phyloP scores from a whole-genome alignment of 1,139 yeast genomes.

The Yamadazyma dushanensis region DNA sequence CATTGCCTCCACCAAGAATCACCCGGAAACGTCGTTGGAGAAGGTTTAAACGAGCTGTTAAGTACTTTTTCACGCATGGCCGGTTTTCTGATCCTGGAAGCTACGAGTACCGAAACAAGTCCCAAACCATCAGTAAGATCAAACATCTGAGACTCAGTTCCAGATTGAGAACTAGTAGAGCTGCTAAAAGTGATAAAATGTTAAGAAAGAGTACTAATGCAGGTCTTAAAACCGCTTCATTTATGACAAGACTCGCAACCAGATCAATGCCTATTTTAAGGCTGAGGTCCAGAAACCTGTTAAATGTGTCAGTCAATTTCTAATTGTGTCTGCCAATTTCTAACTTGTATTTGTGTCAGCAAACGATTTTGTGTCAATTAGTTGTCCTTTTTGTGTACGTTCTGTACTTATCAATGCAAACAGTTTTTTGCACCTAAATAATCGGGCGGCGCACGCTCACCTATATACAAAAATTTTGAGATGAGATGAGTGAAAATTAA shows the following conservation, averaged over 20 bases:
- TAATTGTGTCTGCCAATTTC: slow-evolving; percentile 4
- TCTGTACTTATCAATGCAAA: background rate
- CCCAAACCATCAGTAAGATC: slow-evolving; percentile 26
- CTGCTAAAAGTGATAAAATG: slow-evolving; percentile 15
- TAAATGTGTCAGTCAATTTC: slow-evolving; percentile 20
- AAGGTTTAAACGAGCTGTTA: slow-evolving; percentile 33
- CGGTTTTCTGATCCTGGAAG: slow-evolving; percentile 32
- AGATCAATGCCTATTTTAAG: slow-evolving; percentile 23
- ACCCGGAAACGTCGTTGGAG: slow-evolving; percentile 40
- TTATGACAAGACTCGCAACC: slow-evolving; percentile 23
- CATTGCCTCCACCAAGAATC: slow-evolving; percentile 46
- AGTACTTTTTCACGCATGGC: slow-evolving; percentile 28
- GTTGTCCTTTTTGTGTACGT: background rate
- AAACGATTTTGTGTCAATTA: background rate
- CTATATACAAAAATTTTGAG: slow-evolving; percentile 5
- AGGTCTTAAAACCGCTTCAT: slow-evolving; percentile 26
- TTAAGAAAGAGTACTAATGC: slow-evolving; percentile 23
- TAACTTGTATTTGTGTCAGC: background rate
- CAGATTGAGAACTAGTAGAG: slow-evolving; percentile 19
- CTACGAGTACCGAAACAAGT: slow-evolving; percentile 20
- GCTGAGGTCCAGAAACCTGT: slow-evolving; percentile 14
- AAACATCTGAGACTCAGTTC: slow-evolving; percentile 24
- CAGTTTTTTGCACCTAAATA: background rate
- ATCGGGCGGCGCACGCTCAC: slow-evolving; percentile 3
- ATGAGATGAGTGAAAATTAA: slow-evolving; percentile 6